These are phyloP conservation scores for Mycena belliarum DNA, from an alignment of 768 basidiomycete genomes.

Conservation along the genomic window DNA sequence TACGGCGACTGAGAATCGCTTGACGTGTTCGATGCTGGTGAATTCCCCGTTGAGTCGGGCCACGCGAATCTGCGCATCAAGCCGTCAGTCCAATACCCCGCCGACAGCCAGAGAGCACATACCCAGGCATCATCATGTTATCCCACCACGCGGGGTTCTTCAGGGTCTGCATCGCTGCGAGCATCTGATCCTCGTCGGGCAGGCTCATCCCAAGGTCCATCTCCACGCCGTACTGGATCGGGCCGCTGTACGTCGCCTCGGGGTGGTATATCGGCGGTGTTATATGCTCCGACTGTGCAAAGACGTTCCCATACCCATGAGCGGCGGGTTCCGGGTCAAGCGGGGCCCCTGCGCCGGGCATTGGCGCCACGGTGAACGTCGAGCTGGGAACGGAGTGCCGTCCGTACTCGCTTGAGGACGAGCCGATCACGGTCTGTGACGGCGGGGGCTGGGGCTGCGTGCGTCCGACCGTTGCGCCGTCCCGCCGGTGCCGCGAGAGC, in stretches of 20 bases:
- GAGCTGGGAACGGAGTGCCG: slow-evolving; percentile 21
- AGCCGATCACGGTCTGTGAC: slow-evolving; percentile 28
- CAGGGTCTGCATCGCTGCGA: slow-evolving; percentile 73
- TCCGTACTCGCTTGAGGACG: slow-evolving; percentile 19
- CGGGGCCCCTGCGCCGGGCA: slow-evolving; percentile 12
- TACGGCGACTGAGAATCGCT: slow-evolving; percentile 18
- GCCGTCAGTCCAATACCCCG: neutral
- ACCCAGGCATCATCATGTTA: slow-evolving; percentile 84
- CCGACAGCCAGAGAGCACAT: slow-evolving; percentile 30
- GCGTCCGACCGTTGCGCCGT: slow-evolving; percentile 61
- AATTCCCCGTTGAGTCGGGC: slow-evolving; percentile 29
- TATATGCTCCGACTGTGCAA: slow-evolving; percentile 25
- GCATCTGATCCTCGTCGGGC: slow-evolving; percentile 55
- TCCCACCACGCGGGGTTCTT: slow-evolving; percentile 75
- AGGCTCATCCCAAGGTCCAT: slow-evolving; percentile 40
- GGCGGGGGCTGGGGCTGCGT: slow-evolving; percentile 52
- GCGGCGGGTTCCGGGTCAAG: slow-evolving; percentile 18
- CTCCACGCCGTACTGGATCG: slow-evolving; percentile 40
- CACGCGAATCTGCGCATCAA: slow-evolving; percentile 28
- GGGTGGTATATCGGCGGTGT: slow-evolving; percentile 46
- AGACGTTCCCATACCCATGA: slow-evolving; percentile 20
- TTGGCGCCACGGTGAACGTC: slow-evolving; percentile 31
- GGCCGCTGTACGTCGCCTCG: slow-evolving; percentile 49
- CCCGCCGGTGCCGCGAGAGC: slow-evolving; percentile 66
- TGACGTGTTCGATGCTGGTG: slow-evolving; percentile 23